These are phyloP conservation scores for Gossypioides kirkii DNA, from an alignment of 345 rosid genomes.

Conservation along the genomic window DNA sequence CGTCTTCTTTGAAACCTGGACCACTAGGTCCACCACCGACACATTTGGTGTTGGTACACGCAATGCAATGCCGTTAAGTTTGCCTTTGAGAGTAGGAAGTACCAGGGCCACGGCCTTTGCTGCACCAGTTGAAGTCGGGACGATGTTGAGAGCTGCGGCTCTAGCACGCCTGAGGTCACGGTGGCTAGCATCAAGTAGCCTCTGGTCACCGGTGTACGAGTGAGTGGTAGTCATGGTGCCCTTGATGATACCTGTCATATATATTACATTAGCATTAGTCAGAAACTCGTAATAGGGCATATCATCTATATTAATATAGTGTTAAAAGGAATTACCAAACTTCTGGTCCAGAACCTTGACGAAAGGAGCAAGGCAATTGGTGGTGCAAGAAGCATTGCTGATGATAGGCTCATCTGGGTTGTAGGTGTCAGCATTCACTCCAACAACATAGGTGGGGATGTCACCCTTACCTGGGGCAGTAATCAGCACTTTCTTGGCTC, in stretches of 20 bases:
- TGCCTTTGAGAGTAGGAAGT: slow-evolving; percentile 84
- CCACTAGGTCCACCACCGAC: slow-evolving; percentile 88
- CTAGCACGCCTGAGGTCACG: slow-evolving; percentile 96
- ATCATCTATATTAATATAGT: neutral
- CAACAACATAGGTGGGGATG: slow-evolving; percentile 92
- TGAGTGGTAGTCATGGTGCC: slow-evolving; percentile 99
- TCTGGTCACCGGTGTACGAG: slow-evolving; percentile 97
- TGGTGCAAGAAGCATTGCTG: slow-evolving; percentile 98
- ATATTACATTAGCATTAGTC: slow-evolving; percentile 2
- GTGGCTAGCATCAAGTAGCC: slow-evolving; percentile 89
- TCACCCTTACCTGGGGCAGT: slow-evolving; percentile 99
- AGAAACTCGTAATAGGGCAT: neutral
- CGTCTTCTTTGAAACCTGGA: slow-evolving; percentile 87
- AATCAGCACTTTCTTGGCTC: slow-evolving; percentile 92
- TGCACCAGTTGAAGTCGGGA: slow-evolving; percentile 93
- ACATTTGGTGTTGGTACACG: slow-evolving; percentile 98
- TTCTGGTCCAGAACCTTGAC: slow-evolving; percentile 99
- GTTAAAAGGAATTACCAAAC: slow-evolving; percentile 46
- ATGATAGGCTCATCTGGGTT: slow-evolving; percentile 67
- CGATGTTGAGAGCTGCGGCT: slow-evolving; percentile 94
- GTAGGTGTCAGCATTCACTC: slow-evolving; percentile 86
- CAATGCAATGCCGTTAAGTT: slow-evolving; percentile 88
- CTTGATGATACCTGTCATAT: slow-evolving; percentile 72
- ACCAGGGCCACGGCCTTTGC: slow-evolving; percentile 97
- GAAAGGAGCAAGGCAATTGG: slow-evolving; percentile 98